A percentile compares a stretch with the other conserved stretches of the same genome.
Evolutionary conservation across 2,329 filamentous ascomycete genomes (phyloP).

Genomic region (Dactylonectria macrodidyma): DNA sequence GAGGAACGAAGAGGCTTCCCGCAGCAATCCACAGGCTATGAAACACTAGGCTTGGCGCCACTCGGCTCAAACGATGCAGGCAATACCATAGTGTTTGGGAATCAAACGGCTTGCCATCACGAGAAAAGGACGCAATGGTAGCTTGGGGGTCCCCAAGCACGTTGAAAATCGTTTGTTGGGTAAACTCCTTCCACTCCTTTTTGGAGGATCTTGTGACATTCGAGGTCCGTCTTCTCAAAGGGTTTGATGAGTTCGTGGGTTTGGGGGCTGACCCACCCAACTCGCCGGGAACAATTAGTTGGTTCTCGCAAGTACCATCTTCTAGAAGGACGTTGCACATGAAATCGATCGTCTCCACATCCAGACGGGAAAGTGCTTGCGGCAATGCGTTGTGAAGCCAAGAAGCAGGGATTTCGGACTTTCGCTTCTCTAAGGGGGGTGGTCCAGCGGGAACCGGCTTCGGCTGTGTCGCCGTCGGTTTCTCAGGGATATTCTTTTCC

Average conservation of each 20-base stretch:
- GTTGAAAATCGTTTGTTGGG: conserved; percentile 76
- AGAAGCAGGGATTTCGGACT: conserved; percentile 9
- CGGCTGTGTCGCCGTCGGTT: conserved; percentile 33
- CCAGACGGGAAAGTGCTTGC: conserved; percentile 69
- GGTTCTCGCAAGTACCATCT: conserved; percentile 67
- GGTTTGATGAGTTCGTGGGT: conserved; percentile 33
- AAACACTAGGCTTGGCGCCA: conserved; percentile 71
- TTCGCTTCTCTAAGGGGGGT: neutral
- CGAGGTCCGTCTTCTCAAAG: conserved; percentile 27
- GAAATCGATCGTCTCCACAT: conserved; percentile 71
- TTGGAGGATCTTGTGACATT: conserved; percentile 32
- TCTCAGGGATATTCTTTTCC: conserved; percentile 36
- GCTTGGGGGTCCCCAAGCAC: conserved; percentile 71
- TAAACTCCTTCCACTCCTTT: conserved; percentile 71
- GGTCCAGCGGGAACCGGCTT: conserved; percentile 42
- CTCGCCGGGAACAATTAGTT: conserved; percentile 41
- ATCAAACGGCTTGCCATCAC: conserved; percentile 67
- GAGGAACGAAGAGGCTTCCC: conserved; percentile 70
- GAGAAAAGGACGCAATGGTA: conserved; percentile 70
- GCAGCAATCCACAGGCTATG: conserved; percentile 77
- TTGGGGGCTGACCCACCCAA: conserved; percentile 23
- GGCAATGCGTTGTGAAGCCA: conserved; percentile 60
- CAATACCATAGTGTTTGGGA: conserved; percentile 75
- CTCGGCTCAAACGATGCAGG: conserved; percentile 72
- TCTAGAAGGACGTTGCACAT: conserved; percentile 73